phyloP scores from a whole-genome alignment of 441 rosid species.

The Populus tomentosa region DNA sequence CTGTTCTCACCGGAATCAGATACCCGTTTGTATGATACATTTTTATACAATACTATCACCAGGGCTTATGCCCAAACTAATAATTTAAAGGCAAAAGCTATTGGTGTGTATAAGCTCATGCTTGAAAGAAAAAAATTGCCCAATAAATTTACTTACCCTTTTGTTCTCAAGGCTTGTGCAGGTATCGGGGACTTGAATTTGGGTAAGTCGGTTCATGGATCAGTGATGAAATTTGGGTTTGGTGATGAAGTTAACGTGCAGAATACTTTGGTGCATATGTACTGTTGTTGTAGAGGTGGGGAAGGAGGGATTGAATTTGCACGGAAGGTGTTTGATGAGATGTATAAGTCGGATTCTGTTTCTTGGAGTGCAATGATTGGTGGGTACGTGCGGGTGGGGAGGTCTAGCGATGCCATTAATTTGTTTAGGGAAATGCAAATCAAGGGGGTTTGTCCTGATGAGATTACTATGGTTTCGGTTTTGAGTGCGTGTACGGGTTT shows the following conservation, averaged over 20 bases:
- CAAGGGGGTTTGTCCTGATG: slow-evolving; percentile 41
- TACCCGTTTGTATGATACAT: slow-evolving; percentile 34
- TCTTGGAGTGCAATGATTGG: slow-evolving; percentile 62
- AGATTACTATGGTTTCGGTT: slow-evolving; percentile 46
- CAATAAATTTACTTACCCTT: slow-evolving; percentile 45
- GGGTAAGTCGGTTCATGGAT: slow-evolving; percentile 42
- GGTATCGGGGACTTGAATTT: slow-evolving; percentile 37
- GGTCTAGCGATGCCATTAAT: slow-evolving; percentile 32
- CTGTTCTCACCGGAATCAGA: slow-evolving; percentile 42
- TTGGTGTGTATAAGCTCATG: slow-evolving; percentile 33
- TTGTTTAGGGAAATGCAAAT: slow-evolving; percentile 52
- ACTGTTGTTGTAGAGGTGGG: slow-evolving; percentile 16
- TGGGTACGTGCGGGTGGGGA: slow-evolving; percentile 43
- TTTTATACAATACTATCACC: slow-evolving; percentile 45
- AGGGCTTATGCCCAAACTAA: slow-evolving; percentile 40
- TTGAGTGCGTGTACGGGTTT: slow-evolving; percentile 49
- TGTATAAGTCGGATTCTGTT: slow-evolving; percentile 36
- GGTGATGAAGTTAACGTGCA: slow-evolving; percentile 37
- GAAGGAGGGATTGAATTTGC: slow-evolving; percentile 33
- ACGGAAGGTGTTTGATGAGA: slow-evolving; percentile 48
- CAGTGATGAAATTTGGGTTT: slow-evolving; percentile 40
- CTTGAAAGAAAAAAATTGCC: slow-evolving; percentile 29
- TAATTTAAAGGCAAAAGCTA: slow-evolving; percentile 28
- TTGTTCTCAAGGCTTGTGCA: slow-evolving; percentile 55
- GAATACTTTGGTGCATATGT: slow-evolving; percentile 48